phyloP scores from a whole-genome alignment of 1,284 basidiomycete genomes.

The Ustilago shanxiensis region DNA sequence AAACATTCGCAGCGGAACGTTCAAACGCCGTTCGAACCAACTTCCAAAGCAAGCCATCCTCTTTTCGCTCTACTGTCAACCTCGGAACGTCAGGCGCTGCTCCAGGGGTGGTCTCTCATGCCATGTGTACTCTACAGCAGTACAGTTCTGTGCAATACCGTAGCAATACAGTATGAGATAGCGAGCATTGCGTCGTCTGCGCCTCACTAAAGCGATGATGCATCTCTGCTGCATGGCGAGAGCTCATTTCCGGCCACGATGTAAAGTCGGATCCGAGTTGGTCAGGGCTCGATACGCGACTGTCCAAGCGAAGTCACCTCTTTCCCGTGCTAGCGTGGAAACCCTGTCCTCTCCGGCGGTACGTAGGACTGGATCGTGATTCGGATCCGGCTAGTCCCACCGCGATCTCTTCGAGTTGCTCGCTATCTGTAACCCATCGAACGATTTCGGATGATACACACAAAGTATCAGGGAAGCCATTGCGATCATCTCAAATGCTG shows the following conservation, averaged over 20 bases:
- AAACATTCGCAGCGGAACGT: not conserved
- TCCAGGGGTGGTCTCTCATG: not conserved
- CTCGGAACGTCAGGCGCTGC: not conserved
- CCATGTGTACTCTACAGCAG: no score
- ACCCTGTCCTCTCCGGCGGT: not conserved
- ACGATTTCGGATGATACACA: not conserved
- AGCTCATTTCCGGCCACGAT: not conserved
- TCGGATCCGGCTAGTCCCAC: not conserved
- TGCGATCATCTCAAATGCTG: not conserved
- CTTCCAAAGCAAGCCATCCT: not conserved
- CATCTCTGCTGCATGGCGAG: no score
- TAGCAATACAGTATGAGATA: no score
- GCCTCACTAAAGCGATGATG: no score
- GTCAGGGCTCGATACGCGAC: not conserved
- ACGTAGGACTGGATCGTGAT: not conserved
- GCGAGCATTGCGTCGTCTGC: no score
- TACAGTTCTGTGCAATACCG: no score
- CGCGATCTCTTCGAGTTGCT: not conserved
- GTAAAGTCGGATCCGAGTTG: conserved; percentile 8
- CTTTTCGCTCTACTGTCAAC: not conserved
- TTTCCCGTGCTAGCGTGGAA: not conserved
- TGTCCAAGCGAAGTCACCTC: not conserved
- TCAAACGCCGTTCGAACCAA: not conserved
- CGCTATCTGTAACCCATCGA: not conserved
- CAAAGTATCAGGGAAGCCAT: not conserved